A percentile compares a stretch with the other conserved stretches of the same genome.
Conservation (phyloP, 768 basidiomycete species). For the Hypholoma fasciculare region DNA sequence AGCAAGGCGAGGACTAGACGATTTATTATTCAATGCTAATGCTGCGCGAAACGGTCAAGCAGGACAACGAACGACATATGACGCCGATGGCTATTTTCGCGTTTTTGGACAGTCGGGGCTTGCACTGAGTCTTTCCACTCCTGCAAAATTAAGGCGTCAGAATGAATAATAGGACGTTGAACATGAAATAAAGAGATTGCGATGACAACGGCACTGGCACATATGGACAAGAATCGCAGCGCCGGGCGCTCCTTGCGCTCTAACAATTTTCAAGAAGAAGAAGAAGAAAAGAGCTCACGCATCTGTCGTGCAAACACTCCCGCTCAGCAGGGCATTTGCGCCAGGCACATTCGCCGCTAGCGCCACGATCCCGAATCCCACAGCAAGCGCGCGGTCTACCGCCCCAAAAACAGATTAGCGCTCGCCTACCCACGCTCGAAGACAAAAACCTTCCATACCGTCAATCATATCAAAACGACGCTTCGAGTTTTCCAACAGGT, state of each 20-base stretch:
- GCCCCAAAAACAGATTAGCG: background rate
- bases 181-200: background rate
- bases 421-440: background rate
- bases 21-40: too few species aligned
- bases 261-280: background rate
- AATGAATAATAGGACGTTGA: background rate
- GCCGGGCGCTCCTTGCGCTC: too few species aligned
- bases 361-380: conserved; percentile 17
- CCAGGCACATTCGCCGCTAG: conserved; percentile 18
- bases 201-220: background rate
- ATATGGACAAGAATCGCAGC: too few species aligned
- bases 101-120: conserved; percentile 15
- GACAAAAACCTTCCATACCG: conserved; percentile 5
- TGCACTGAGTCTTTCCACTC: conserved; percentile 17
- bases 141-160: conserved; percentile 9
- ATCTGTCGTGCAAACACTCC: conserved; percentile 23
- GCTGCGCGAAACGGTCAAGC: background rate
- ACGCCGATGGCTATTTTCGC: conserved; percentile 22
- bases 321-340: conserved; percentile 23
- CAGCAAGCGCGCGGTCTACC: conserved; percentile 17
- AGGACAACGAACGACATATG: conserved; percentile 15
- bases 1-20: conserved; percentile 19
- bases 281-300: conserved; percentile 16
- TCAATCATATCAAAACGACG: conserved; percentile 12
- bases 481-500: background rate